Base-by-base conservation (phyloP, 805 yeast genomes). In the Yarrowia sp. region DNA sequence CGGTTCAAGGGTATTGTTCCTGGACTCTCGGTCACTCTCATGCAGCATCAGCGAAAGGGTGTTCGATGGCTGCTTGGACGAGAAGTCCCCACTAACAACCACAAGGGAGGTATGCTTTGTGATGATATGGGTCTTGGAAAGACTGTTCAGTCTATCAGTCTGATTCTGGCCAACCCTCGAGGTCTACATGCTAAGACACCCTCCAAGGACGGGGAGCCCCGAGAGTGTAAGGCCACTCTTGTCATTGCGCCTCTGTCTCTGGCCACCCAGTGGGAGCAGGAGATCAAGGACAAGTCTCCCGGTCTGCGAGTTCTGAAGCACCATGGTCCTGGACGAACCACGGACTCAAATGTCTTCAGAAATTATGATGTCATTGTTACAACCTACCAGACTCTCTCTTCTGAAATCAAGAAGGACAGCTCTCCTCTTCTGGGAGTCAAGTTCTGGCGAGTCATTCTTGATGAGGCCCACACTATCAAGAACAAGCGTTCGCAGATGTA, bases 101-200 rank as follows among this genome's bases (percentile, higher is more conserved):
- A 59, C 12, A 65, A 64, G 16, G 89, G 89, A 30, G 90, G 89
- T 3, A 62, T 85, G n/a, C 76, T 90, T 41, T 90, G 95, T 71
- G 96, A 90, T 72, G 96, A 89, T 75, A 90, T 90, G 96, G 96
- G 96, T 17, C 78, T 90, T 16, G 96, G 96, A 61, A 90, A 90
- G 71, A 90, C 96, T 0, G 83, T 90, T 54, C 96, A 90, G 75
- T 83, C 89, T 14, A 77, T 85, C 44, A 88, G 95, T 0, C 76
- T 90, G 46, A 83, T 89, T 64, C 70, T 87, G 64, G 78, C 84
- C 35, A 70, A 70, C 46, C 61, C 61, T 26, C 33, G 61, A 38
- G 61, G 61, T 7, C 12, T 54, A 33, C 61, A 54, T 19, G n/a
- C 6, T 14, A 54, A 54, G 36, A 14, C 30, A 3, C 36, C 61